Evolutionary conservation across 2,329 filamentous ascomycete genomes (phyloP), one percentile per base, ranked within the genome.

Genomic region (Xylariales sp.): DNA sequence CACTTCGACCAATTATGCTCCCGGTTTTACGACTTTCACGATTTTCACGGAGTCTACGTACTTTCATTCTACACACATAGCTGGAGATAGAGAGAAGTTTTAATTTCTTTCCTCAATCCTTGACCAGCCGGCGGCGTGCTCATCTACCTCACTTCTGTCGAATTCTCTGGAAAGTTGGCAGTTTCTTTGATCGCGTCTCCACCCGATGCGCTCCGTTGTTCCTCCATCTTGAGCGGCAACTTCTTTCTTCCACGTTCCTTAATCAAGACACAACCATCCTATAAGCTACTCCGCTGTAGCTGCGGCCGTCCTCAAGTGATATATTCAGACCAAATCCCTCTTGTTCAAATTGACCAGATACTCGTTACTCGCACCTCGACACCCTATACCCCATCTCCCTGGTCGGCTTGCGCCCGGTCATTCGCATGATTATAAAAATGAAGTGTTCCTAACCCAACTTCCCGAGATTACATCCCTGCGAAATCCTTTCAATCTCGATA

Each of bases 351-450:
- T 60, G 28, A 49, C 39, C 10, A 5, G 43, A 14, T 43, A 49
- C 43, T 28, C 50, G 50, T 36, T 41, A 41, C 18, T 39, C 50
- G 50, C 36, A 28, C 23, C 18, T 39, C 8, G 23, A 55, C 23
- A 46, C 49, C 41, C 12, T 14, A 49, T 54, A 34, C 9, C 56
- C 53, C 39, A 39, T 32, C 55, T 54, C 52, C n/a, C 53, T 43
- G 46, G 61, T 56, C 49, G 54, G 34, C 58, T 50, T 34, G 18
- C 41, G 62, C 34, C 57, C 39, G 45, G 45, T 62, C 61, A 14
- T 50, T 46, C 39, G 9, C 46, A 32, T 30, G 14, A 6, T 74
- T 76, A 75, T 61, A 53, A 74, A 70, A n/a, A 72, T 73, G 65
- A 71, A 65, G 56, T 52, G 66, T 68, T 69, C 50, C 23, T 71